Evolutionary conservation across 495 filamentous ascomycete species (phyloP), one percentile per base, ranked within the genome.

Genomic region (Margaritispora aquatica): DNA sequence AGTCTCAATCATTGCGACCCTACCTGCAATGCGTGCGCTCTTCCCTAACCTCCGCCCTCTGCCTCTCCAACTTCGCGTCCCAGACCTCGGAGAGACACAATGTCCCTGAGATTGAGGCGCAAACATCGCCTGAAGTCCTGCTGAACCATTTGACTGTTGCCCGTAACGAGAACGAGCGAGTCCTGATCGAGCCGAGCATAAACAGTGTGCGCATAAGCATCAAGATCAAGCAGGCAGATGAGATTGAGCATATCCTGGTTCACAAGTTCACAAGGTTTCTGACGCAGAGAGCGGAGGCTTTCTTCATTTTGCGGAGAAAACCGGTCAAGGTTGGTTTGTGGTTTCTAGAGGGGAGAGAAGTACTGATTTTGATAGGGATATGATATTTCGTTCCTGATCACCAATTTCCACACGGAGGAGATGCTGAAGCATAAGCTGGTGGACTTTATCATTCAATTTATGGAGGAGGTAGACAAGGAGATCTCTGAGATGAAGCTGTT

Each of bases 401-500:
- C 95, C 15, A 97, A 99, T 72, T 91, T 90, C 78, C 94, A 99
- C 66, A 97, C 93, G 19, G 95, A 97, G 70, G 87, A 92, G 66
- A 94, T 99, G 90, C 73, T 97, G 68, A 97, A 96, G 77, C 91
- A 98, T 69, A 97, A 98, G 75, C 77, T 98, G 61, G 95, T 98
- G 10, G 94, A 98, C 68, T 98, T 98, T 67, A 94, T 97, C 60
- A 96, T 99, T 60, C 86, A 96, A 63, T 97, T 97, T 70, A 97
- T 97, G 92, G 93, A 97, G 74, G 95, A 99, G 68, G 94, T 97
- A 26, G 94, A 97, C 69, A 97, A 97, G 77, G 95, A 99, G 73
- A 97, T 97, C 54, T 97, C 93, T 1, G 95, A 97, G 74, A 97
- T 97, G 94, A 99, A 99, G 83, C 84, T 99, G 61, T 99, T 97